These are phyloP conservation scores for Dendrocalamus latiflorus DNA, from an alignment of 202 grass and related monocot genomes.

Conservation along the genomic window DNA sequence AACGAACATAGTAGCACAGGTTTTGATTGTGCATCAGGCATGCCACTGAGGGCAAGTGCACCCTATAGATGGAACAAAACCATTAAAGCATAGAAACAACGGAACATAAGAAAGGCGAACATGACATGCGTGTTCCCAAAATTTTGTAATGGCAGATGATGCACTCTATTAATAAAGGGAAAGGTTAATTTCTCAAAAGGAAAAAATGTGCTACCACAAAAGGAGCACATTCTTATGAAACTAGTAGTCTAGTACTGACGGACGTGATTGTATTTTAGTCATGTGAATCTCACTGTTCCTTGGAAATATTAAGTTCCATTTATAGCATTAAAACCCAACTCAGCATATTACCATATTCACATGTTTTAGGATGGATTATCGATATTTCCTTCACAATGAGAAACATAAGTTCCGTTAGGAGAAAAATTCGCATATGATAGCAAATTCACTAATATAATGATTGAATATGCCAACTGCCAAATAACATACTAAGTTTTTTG, in stretches of 20 bases:
- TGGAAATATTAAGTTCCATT: background rate
- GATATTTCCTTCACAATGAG: background rate
- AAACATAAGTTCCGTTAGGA: background rate
- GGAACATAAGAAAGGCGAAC: background rate
- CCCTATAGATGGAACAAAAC: too few species aligned
- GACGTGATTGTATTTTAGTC: background rate
- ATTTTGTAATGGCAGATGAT: background rate
- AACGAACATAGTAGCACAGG: too few species aligned
- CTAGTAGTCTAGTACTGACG: background rate
- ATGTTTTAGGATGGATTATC: background rate
- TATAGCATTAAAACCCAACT: background rate
- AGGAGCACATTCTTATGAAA: background rate
- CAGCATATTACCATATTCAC: background rate
- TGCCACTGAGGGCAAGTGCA: too few species aligned
- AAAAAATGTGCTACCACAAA: background rate
- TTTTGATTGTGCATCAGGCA: too few species aligned
- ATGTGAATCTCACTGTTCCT: background rate
- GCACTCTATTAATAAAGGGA: background rate
- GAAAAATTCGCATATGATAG: background rate
- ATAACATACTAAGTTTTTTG: background rate
- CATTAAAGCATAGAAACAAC: too few species aligned
- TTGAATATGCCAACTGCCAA: background rate
- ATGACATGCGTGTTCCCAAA: background rate
- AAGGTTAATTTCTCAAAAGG: background rate
- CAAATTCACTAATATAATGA: background rate